Conservation (phyloP, 371 early-diverging fungal genomes). For the Mucor circinelloides region DNA sequence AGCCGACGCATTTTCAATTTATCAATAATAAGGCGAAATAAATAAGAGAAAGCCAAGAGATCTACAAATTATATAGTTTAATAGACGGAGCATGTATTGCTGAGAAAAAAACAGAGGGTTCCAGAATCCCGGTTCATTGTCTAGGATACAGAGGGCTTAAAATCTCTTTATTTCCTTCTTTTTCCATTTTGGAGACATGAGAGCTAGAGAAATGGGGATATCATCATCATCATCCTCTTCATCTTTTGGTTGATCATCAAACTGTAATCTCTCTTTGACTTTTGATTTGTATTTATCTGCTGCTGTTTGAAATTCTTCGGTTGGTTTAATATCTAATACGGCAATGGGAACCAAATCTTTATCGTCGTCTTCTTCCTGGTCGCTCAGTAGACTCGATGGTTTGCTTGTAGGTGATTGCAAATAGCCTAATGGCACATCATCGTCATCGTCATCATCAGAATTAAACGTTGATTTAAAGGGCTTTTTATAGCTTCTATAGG, state of each 20-base stretch:
- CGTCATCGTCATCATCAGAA: slow-evolving; percentile 12
- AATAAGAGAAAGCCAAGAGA: no score
- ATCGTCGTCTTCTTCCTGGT: slow-evolving; percentile 35
- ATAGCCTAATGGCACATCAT: slow-evolving; percentile 25
- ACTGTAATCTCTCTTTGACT: slow-evolving; percentile 28
- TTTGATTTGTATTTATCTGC: slow-evolving; percentile 39
- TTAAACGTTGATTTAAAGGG: neutral
- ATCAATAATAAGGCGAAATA: neutral
- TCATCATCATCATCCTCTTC: slow-evolving; percentile 17
- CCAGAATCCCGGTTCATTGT: neutral
- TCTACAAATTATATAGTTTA: no score
- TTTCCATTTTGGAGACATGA: slow-evolving; percentile 10
- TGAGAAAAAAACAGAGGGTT: neutral
- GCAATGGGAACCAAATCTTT: slow-evolving; percentile 34
- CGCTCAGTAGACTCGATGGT: slow-evolving; percentile 29
- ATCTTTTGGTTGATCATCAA: slow-evolving; percentile 3
- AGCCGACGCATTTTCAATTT: neutral
- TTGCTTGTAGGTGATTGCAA: slow-evolving; percentile 23
- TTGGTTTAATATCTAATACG: neutral
- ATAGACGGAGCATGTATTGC: neutral
- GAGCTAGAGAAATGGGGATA: slow-evolving; percentile 23
- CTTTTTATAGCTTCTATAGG: neutral
- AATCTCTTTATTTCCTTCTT: slow-evolving; percentile 2
- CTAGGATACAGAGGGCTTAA: neutral
- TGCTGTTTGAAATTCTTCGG: slow-evolving; percentile 27